Percentiles rank a stretch among this genome's conserved stretches.
phyloP scores from a whole-genome alignment of 306 rosid species.

The Malus sylvestris region DNA sequence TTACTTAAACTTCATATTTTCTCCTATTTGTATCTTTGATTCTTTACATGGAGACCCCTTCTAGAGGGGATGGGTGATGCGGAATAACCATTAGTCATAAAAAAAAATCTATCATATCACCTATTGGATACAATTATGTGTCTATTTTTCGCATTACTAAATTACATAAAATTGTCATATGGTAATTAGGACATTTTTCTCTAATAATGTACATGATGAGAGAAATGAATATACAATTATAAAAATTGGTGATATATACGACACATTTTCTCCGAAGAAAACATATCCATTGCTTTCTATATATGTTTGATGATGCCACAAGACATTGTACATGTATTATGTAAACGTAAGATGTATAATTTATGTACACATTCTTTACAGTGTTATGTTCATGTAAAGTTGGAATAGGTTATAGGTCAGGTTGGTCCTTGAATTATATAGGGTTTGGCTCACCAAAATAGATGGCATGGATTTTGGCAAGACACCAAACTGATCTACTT shows the following conservation, averaged over 20 bases:
- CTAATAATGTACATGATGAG: background rate
- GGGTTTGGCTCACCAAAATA: slow-evolving; percentile 1
- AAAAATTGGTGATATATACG: too few relatives aligned
- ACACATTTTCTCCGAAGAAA: background rate
- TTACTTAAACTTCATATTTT: background rate
- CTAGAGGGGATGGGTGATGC: too few relatives aligned
- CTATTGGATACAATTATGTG: too few relatives aligned
- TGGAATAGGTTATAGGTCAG: background rate
- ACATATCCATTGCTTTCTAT: background rate
- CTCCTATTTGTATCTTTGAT: background rate
- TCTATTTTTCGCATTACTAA: too few relatives aligned
- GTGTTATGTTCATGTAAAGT: background rate
- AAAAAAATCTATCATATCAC: too few relatives aligned
- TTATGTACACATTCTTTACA: background rate
- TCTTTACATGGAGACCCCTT: too few relatives aligned
- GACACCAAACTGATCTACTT: background rate
- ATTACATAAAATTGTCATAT: too few relatives aligned
- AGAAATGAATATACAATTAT: too few relatives aligned
- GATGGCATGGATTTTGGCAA: background rate
- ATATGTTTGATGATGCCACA: background rate
- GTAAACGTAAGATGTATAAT: background rate
- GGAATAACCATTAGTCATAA: too few relatives aligned
- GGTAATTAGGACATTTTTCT: background rate
- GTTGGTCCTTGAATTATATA: background rate
- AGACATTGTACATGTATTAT: background rate